phyloP scores from a whole-genome alignment of 129 eudicot genomes.

The Pseudognaphalium luteoalbum region DNA sequence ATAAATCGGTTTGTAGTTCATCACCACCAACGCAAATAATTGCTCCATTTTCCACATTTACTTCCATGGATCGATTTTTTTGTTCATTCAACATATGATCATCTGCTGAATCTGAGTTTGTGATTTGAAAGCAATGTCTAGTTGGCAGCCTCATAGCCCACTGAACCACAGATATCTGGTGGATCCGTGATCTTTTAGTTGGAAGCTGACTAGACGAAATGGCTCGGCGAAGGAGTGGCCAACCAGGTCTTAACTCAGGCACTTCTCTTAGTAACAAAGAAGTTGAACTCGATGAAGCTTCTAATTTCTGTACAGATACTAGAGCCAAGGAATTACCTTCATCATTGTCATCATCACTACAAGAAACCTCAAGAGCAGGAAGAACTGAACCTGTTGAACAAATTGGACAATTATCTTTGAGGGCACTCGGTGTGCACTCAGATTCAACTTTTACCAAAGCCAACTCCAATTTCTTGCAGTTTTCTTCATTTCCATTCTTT shows the following conservation, averaged over 20 bases:
- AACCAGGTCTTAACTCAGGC: conserved; percentile 72
- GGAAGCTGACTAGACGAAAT: conserved; percentile 36
- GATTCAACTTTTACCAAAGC: conserved; percentile 36
- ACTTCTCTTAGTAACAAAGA: conserved; percentile 54
- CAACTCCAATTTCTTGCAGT: conserved; percentile 34
- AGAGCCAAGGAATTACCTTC: conserved; percentile 63
- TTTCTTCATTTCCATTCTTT: conserved; percentile 32
- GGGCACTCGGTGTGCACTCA: conserved; percentile 20
- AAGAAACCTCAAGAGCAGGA: conserved; percentile 37
- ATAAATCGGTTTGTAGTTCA: conserved; percentile 17
- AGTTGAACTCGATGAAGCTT: conserved; percentile 60
- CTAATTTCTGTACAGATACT: conserved; percentile 66
- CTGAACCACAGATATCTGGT: conserved; percentile 73
- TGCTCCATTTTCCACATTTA: conserved; percentile 56
- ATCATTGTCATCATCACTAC: conserved; percentile 26
- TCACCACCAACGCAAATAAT: conserved; percentile 58
- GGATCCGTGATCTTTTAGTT: conserved; percentile 27
- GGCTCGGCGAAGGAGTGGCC: conserved; percentile 77
- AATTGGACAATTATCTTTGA: conserved; percentile 51
- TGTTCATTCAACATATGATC: conserved; percentile 20
- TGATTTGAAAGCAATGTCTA: conserved; percentile 46
- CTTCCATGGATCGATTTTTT: conserved; percentile 30
- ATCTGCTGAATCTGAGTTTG: conserved; percentile 36
- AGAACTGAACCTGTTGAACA: conserved; percentile 47
- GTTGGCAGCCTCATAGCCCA: conserved; percentile 75